phyloP scores from a whole-genome alignment of 192 early-diverging fungal species.

The Phlyctochytrium planicorne region DNA sequence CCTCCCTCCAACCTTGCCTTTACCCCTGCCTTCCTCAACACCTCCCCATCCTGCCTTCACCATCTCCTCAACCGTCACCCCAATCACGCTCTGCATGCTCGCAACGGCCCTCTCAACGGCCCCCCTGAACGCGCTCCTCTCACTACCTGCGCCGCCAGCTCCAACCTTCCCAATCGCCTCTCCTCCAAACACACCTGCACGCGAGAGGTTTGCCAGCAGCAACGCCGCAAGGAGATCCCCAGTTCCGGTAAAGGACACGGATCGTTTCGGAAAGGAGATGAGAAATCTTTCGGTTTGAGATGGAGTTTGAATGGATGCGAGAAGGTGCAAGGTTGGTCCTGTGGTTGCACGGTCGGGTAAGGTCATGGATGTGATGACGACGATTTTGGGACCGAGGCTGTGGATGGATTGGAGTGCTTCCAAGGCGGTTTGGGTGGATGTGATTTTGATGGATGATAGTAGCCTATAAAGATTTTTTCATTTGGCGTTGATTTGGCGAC shows the following conservation, averaged over 20 bases:
- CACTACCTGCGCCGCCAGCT: slow-evolving; percentile 32
- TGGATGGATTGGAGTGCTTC: slow-evolving; percentile 66
- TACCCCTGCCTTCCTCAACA: slow-evolving; percentile 16
- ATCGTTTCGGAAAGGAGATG: slow-evolving; percentile 74
- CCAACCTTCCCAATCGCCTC: slow-evolving; percentile 8
- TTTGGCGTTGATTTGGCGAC: too few species aligned
- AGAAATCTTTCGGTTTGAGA: slow-evolving; percentile 38
- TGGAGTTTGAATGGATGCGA: slow-evolving; percentile 41
- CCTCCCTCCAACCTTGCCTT: slow-evolving; percentile 54
- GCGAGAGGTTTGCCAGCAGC: slow-evolving; percentile 59
- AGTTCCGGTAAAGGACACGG: slow-evolving; percentile 85
- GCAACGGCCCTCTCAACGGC: slow-evolving; percentile 71
- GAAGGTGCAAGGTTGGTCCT: slow-evolving; percentile 38
- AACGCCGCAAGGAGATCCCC: slow-evolving; percentile 87
- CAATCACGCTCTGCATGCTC: slow-evolving; percentile 69
- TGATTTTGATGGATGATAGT: slow-evolving; percentile 59
- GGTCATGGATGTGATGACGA: slow-evolving; percentile 76
- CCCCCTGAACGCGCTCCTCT: slow-evolving; percentile 7
- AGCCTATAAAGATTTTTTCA: slow-evolving; percentile 18
- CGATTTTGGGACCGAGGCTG: slow-evolving; percentile 57
- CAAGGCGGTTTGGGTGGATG: slow-evolving; percentile 48
- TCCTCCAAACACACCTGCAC: slow-evolving; percentile 33
- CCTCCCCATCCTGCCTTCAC: slow-evolving; percentile 13
- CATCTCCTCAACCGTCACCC: slow-evolving; percentile 57
- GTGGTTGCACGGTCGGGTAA: slow-evolving; percentile 25